Percentiles rank a stretch among this genome's conserved stretches.
phyloP scores from a whole-genome alignment of 345 rosid genomes.

The Eutrema japonicum region DNA sequence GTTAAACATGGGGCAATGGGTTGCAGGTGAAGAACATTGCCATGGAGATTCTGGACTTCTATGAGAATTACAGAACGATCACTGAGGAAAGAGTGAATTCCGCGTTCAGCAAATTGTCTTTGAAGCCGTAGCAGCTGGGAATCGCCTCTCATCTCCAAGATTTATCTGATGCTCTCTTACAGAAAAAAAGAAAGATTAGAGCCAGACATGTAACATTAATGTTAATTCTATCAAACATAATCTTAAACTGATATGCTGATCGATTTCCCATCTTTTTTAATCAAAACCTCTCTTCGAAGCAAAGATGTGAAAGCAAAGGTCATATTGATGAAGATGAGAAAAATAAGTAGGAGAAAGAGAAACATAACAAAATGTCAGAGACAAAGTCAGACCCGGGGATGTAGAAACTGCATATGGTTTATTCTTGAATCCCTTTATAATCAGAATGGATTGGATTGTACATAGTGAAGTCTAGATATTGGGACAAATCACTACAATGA shows the following conservation, averaged over 20 bases:
- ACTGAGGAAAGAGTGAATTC: slow-evolving; percentile 43
- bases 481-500: too few species aligned
- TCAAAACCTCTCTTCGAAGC: neutral
- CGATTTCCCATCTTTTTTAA: neutral
- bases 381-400: neutral
- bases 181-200: neutral
- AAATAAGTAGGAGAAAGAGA: too few species aligned
- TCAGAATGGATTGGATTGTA: neutral
- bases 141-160: neutral
- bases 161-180: slow-evolving; percentile 17
- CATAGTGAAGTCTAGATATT: neutral
- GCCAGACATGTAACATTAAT: slow-evolving; percentile 13
- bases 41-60: slow-evolving; percentile 58
- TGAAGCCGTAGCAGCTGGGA: slow-evolving; percentile 41
- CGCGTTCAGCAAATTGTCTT: slow-evolving; percentile 64
- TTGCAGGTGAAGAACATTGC: slow-evolving; percentile 59
- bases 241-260: neutral
- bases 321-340: neutral
- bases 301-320: neutral
- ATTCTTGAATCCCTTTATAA: too few species aligned
- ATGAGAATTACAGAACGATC: slow-evolving; percentile 49
- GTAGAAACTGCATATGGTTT: neutral
- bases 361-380: too few species aligned
- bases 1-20: slow-evolving; percentile 3
- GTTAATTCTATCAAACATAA: neutral